phyloP scores from a whole-genome alignment of 257 asterid genomes.

The Fraxinus anomala region DNA sequence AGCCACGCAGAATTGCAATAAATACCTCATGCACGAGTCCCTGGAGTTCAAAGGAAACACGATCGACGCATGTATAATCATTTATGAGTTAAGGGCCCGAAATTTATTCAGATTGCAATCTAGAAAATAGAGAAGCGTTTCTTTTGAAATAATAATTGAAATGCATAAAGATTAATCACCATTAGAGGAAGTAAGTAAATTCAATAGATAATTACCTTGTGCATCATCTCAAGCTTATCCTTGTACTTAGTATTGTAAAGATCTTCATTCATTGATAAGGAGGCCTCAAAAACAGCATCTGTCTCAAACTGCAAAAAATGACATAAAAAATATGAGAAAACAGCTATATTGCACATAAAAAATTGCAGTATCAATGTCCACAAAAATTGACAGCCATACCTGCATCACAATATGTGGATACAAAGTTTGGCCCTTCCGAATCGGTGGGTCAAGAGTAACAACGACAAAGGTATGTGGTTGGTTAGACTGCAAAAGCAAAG shows the following conservation, averaged over 20 bases:
- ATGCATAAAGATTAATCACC: slow-evolving; percentile 1
- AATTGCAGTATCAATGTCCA: not conserved
- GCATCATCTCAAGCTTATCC: slow-evolving; percentile 65
- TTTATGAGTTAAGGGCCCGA: slow-evolving; percentile 15
- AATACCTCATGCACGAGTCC: slow-evolving; percentile 84
- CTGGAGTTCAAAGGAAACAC: slow-evolving; percentile 40
- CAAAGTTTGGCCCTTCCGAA: slow-evolving; percentile 94
- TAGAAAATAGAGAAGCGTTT: not conserved
- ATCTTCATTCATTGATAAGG: slow-evolving; percentile 72
- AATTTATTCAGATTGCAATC: slow-evolving; percentile 14
- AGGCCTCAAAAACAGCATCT: slow-evolving; percentile 63
- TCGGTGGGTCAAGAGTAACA: slow-evolving; percentile 96
- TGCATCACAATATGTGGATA: slow-evolving; percentile 96
- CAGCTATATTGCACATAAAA: slow-evolving; percentile 16
- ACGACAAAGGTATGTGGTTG: slow-evolving; percentile 93
- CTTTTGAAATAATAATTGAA: slow-evolving; percentile 4
- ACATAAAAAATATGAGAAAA: slow-evolving; percentile 5
- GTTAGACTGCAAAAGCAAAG: slow-evolving; percentile 63
- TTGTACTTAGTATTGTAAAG: slow-evolving; percentile 70
- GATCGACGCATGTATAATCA: not conserved
- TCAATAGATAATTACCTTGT: slow-evolving; percentile 54
- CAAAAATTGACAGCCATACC: slow-evolving; percentile 45
- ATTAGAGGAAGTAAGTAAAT: slow-evolving; percentile 12
- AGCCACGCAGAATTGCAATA: slow-evolving; percentile 72
- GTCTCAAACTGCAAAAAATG: slow-evolving; percentile 74